Evolutionary conservation across 164 flowering plant species (phyloP), one percentile per base, ranked within the genome.

Genomic region (Amborella trichopoda): DNA sequence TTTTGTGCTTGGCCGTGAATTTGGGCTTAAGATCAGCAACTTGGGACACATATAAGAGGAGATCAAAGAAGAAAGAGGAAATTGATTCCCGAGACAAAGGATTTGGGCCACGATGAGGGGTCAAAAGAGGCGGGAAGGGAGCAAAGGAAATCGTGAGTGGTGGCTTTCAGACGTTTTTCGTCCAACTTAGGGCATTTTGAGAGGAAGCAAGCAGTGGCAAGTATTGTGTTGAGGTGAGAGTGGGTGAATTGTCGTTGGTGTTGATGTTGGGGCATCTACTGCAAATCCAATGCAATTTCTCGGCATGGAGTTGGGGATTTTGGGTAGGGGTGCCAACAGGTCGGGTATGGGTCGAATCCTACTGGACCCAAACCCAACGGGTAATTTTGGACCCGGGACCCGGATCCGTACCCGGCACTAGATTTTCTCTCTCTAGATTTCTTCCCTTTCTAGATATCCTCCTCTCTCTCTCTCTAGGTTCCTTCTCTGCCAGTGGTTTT

Each of bases 261-360:
- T 72, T 79, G 6, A 73, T 62, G n/a, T 74, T 69, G 18, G 97
- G 94, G 45, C 94, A 88, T 22, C 93, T 59, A 41, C 62, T 50
- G 65, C 94, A 87, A 53, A 91, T 67, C 98, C 98, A 91, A 1
- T 75, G 54, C 26, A 91, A 61, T 27, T 91, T 91, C 3, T 81
- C 89, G 3, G 70, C 4, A 64, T 82, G 80, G 52, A 70, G 68
- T 3, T 40, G 44, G 16, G 94, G 94, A 41, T 76, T 72, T 26
- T 69, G 69, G 11, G 86, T 72, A n/a, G n/a, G n/a, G n/a, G n/a
- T n/a, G n/a, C n/a, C n/a, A n/a, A n/a, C n/a, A n/a, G n/a, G n/a
- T n/a, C n/a, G n/a, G n/a, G n/a, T n/a, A n/a, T n/a, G n/a, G n/a
- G n/a, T n/a, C n/a, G n/a, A n/a, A n/a, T n/a, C n/a, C n/a, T n/a